Percentiles rank a stretch among this genome's conserved stretches.
Evolutionary conservation across 1,284 basidiomycete species (phyloP).

Genomic region (Pseudozyma tsukubaensis): DNA sequence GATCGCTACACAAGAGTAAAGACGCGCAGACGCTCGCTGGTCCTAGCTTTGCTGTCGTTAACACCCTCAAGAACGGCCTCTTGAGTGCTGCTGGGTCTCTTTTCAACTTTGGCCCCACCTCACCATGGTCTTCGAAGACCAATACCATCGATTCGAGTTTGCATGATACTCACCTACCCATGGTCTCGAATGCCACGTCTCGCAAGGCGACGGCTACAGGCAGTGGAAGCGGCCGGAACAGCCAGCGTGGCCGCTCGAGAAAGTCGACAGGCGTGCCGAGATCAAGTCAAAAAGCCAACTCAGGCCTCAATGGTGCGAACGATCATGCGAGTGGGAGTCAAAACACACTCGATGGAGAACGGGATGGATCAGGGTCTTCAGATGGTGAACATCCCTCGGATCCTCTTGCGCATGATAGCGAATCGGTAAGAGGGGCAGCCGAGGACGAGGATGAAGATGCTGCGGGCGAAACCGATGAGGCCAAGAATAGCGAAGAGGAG

Average conservation of each 20-base stretch:
- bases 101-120: conserved; percentile 24
- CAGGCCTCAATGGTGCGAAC: conserved; percentile 13
- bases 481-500: conserved; percentile 52
- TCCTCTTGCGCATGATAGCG: conserved; percentile 17
- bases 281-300: conserved; percentile 10
- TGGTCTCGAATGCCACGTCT: conserved; percentile 10
- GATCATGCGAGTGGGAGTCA: conserved; percentile 20
- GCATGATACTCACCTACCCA: conserved; percentile 1
- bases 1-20: conserved; percentile 11
- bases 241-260: conserved; percentile 27
- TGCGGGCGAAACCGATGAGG: conserved; percentile 28
- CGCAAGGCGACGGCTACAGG: conserved; percentile 12
- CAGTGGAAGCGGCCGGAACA: conserved; percentile 13
- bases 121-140: conserved; percentile 21
- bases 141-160: neutral
- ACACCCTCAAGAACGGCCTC: conserved; percentile 36
- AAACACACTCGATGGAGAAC: conserved; percentile 16
- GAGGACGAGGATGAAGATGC: conserved; percentile 38
- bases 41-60: conserved; percentile 41
- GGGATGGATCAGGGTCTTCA: conserved; percentile 28
- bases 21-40: conserved; percentile 1
- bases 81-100: conserved; percentile 36
- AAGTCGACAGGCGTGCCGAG: conserved; percentile 23
- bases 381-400: conserved; percentile 32
- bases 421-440: conserved; percentile 14